Conservation (phyloP, 305 asterid genomes). For the Fraxinus nigra region DNA sequence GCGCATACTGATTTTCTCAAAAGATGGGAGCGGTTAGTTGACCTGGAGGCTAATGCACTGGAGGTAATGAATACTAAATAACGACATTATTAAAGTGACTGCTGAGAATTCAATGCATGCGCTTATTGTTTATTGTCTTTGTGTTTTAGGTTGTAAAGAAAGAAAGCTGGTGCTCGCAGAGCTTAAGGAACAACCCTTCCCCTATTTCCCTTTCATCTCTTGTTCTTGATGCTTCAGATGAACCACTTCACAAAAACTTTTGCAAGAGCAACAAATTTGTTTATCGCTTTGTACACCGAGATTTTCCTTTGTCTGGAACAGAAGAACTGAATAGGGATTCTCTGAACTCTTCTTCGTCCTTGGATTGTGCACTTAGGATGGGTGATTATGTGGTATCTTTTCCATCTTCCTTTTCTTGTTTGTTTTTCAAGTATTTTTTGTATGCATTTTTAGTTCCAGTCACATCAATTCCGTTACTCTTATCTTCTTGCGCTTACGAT, state of each 20-base stretch:
- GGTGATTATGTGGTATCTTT: slow-evolving; percentile 94
- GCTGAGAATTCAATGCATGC: slow-evolving; percentile 22
- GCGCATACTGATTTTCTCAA: slow-evolving; percentile 65
- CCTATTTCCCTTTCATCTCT: slow-evolving; percentile 56
- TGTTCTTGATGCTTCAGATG: slow-evolving; percentile 59
- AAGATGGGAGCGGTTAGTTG: slow-evolving; percentile 88
- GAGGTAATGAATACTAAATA: slow-evolving; percentile 52
- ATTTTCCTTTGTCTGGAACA: slow-evolving; percentile 28
- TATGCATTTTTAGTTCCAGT: slow-evolving; percentile 17
- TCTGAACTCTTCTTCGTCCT: slow-evolving; percentile 40
- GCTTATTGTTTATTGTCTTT: slow-evolving; percentile 12
- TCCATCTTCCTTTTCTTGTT: slow-evolving; percentile 7
- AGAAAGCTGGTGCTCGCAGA: slow-evolving; percentile 59
- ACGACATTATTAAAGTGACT: slow-evolving; percentile 20
- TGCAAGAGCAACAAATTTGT: slow-evolving; percentile 48
- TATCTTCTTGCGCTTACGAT: background rate
- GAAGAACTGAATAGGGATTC: slow-evolving; percentile 38
- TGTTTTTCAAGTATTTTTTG: slow-evolving; percentile 17
- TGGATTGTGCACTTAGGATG: slow-evolving; percentile 46
- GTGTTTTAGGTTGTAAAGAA: slow-evolving; percentile 60
- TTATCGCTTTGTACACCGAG: slow-evolving; percentile 63
- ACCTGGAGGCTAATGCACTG: slow-evolving; percentile 78
- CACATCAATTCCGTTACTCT: background rate
- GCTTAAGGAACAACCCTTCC: slow-evolving; percentile 39
- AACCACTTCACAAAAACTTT: slow-evolving; percentile 31